Evolutionary conservation across 2,329 filamentous ascomycete species (phyloP), one percentile per base, ranked within the genome.

Genomic region (Dothideomycetes sp.): DNA sequence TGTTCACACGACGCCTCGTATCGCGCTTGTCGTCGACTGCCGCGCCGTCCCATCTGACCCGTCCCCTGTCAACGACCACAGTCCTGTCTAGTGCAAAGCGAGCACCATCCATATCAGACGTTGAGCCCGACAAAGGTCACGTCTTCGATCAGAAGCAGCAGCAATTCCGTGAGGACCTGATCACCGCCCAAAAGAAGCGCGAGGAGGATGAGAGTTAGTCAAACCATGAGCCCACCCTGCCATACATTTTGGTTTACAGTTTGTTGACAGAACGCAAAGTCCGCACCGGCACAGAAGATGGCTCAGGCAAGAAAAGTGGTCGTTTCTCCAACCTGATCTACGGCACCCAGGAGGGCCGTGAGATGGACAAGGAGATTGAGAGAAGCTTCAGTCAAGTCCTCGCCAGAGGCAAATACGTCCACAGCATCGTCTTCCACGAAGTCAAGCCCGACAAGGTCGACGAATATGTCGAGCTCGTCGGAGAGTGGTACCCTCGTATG

Each of bases 381-480:
- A 80, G 88, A 44, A 93, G 84, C 59, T 98, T 96, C 68, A 93
- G 84, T 37, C 88, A 95, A 63, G 84, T 96, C 31, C 71, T 98
- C 32, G 91, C 91, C 17, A 77, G 91, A 50, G 91, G 91, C 58
- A 98, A 98, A 68, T 98, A 98, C 57, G 88, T 98, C 41, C 91
- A 98, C 65, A 93, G 87, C 33, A 95, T 98, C 61, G 87, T 94
- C 45, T 86, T 94, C 58, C 91, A 98, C 68, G 78, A 93, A 47
- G 91, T 98, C 50, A 87, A 93, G 67, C 87, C 88, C 46, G 87
- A 95, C 55, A 91, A 86, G 66, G 84, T 95, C 33, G 87, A 95
- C 48, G 89, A 96, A 57, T 98, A 98, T 58, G 80, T 89, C 37
- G 74, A 89, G 44, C 71, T 96, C 35, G 85, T 96, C 11, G 86